phyloP scores from a whole-genome alignment of 495 filamentous ascomycete genomes.

The Penicillium argentinense region DNA sequence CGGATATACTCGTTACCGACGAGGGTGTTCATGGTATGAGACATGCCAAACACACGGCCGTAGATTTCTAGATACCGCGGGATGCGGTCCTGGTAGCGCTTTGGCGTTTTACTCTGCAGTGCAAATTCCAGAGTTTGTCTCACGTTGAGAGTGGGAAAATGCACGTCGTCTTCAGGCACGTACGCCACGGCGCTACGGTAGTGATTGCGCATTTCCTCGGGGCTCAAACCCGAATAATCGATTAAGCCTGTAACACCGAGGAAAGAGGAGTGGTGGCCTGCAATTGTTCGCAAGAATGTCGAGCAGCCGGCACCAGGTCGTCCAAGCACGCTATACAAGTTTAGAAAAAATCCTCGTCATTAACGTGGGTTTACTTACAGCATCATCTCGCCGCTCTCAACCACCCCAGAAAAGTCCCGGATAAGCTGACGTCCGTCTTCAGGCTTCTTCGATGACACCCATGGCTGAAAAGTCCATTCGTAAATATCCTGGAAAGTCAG shows the following conservation, averaged over 20 bases:
- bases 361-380: slow-evolving; percentile 36
- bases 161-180: slow-evolving; percentile 79
- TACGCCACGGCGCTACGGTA: slow-evolving; percentile 83
- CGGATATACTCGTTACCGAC: slow-evolving; percentile 82
- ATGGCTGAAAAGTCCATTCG: slow-evolving; percentile 40
- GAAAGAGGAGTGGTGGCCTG: slow-evolving; percentile 77
- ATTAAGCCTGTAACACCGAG: slow-evolving; percentile 76
- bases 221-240: slow-evolving; percentile 70
- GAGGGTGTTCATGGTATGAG: slow-evolving; percentile 76
- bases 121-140: slow-evolving; percentile 82
- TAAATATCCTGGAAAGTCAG: slow-evolving; percentile 38
- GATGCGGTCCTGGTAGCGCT: slow-evolving; percentile 66
- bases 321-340: slow-evolving; percentile 60
- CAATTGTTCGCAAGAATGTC: slow-evolving; percentile 81
- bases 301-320: slow-evolving; percentile 85
- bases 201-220: slow-evolving; percentile 56
- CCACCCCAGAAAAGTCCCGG: slow-evolving; percentile 65
- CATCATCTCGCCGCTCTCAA: slow-evolving; percentile 73
- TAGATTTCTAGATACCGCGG: slow-evolving; percentile 69
- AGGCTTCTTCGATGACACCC: slow-evolving; percentile 29
- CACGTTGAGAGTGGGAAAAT: slow-evolving; percentile 80
- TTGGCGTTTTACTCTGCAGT: slow-evolving; percentile 71
- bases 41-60: slow-evolving; percentile 78
- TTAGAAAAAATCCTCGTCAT: not conserved
- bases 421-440: slow-evolving; percentile 33